A percentile compares a stretch with the other conserved stretches of the same genome.
These are phyloP conservation scores for Neurospora sp. DNA, from an alignment of 495 filamentous ascomycete genomes.

Conservation along the genomic window DNA sequence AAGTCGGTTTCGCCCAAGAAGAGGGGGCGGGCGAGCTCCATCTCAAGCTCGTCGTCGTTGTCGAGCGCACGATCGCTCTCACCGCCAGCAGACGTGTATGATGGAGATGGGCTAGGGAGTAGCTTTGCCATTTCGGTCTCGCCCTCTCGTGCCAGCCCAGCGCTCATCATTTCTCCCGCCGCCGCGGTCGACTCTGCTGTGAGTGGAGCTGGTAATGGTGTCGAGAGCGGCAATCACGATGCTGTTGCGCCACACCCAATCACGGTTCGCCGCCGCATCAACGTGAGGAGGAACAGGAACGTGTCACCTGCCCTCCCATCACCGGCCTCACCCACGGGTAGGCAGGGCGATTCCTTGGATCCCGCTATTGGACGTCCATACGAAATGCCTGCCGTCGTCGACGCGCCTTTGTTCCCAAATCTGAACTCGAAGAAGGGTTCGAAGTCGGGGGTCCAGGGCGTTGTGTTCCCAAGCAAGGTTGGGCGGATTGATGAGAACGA, in stretches of 20 bases:
- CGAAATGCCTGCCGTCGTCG: constrained; percentile 21
- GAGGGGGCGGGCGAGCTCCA: constrained; percentile 13
- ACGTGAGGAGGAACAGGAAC: constrained; percentile 26
- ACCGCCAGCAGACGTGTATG: constrained; percentile 12
- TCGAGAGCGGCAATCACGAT: not conserved
- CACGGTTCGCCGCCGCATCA: constrained; percentile 18
- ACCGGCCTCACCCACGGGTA: constrained; percentile 9
- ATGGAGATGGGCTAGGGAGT: constrained; percentile 6
- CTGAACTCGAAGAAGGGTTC: constrained; percentile 16
- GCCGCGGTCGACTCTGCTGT: not conserved
- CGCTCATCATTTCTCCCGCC: constrained; percentile 15
- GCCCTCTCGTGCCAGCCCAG: constrained; percentile 17
- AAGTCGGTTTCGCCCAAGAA: constrained; percentile 16
- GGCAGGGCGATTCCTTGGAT: constrained; percentile 1
- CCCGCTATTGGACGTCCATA: constrained; percentile 13
- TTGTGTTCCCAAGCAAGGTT: constrained; percentile 20
- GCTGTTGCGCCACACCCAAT: constrained; percentile 15
- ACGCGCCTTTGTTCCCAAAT: constrained; percentile 19
- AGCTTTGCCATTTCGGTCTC: constrained; percentile 10
- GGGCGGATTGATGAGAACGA: constrained; percentile 22
- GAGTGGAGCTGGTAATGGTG: not conserved
- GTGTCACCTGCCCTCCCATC: constrained; percentile 22
- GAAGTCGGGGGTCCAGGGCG: constrained; percentile 6
- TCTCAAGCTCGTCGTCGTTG: constrained; percentile 23
- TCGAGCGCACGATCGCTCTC: constrained; percentile 24